phyloP scores from a whole-genome alignment of 495 filamentous ascomycete genomes.

The Aspergillus indologenus region DNA sequence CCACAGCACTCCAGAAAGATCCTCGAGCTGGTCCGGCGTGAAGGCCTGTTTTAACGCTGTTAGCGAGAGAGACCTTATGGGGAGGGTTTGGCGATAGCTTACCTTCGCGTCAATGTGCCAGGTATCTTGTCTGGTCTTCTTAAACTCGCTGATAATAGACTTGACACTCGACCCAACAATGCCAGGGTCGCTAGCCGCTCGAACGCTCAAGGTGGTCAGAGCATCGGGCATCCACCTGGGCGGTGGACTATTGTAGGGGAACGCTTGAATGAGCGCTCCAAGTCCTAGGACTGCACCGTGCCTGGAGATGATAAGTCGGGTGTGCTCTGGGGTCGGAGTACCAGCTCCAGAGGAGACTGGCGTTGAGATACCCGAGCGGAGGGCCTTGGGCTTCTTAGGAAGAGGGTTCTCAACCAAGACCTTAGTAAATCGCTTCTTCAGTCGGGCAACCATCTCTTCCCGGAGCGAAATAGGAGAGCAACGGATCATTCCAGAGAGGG shows the following conservation, averaged over 20 bases:
- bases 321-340: slow-evolving; percentile 80
- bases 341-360: slow-evolving; percentile 57
- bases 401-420: slow-evolving; percentile 76
- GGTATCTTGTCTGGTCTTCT: slow-evolving; percentile 98
- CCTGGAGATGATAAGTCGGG: slow-evolving; percentile 70
- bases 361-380: slow-evolving; percentile 35
- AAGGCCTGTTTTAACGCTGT: slow-evolving; percentile 65
- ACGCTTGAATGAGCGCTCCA: slow-evolving; percentile 90
- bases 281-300: slow-evolving; percentile 93
- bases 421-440: slow-evolving; percentile 77
- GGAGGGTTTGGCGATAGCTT: slow-evolving; percentile 13
- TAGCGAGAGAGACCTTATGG: slow-evolving; percentile 18
- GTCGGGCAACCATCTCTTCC: slow-evolving; percentile 64
- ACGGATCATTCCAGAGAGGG: slow-evolving; percentile 94
- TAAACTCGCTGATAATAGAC: slow-evolving; percentile 91
- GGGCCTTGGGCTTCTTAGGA: slow-evolving; percentile 64
- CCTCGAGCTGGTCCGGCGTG: slow-evolving; percentile 85
- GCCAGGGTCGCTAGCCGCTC: slow-evolving; percentile 83
- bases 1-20: slow-evolving; percentile 95
- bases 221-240: slow-evolving; percentile 93
- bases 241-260: slow-evolving; percentile 91
- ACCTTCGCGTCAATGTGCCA: slow-evolving; percentile 99
- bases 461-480: slow-evolving; percentile 87
- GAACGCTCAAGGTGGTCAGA: slow-evolving; percentile 76
- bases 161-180: slow-evolving; percentile 98